These are phyloP conservation scores for Tripterygium wilfordii DNA, from an alignment of 177 flowering plant species.

Conservation along the genomic window DNA sequence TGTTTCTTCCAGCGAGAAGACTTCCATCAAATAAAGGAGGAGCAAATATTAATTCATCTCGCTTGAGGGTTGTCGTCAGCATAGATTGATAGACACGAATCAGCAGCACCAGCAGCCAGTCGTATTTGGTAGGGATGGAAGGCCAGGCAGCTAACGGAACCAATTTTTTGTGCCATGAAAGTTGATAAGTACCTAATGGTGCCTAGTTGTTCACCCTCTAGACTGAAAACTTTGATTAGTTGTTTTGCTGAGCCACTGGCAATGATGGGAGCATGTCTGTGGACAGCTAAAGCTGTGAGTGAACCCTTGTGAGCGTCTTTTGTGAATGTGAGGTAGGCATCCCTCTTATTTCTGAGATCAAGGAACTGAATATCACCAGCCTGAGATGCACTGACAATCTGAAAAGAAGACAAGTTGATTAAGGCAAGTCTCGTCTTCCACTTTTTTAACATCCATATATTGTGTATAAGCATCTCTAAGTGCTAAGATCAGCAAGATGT, in stretches of 20 bases:
- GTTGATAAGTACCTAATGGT: constrained; percentile 63
- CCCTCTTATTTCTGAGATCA: constrained; percentile 57
- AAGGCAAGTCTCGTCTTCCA: no score
- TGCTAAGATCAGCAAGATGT: no score
- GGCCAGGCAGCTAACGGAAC: constrained; percentile 85
- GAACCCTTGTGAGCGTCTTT: constrained; percentile 89
- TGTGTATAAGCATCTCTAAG: no score
- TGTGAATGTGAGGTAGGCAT: constrained; percentile 63
- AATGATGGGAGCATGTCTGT: constrained; percentile 87
- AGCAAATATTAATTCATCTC: constrained; percentile 26
- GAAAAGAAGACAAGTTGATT: constrained; percentile 10
- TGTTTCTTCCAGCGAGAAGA: no score
- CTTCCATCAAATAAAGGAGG: no score
- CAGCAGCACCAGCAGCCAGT: constrained; percentile 88
- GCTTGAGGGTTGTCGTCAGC: constrained; percentile 63
- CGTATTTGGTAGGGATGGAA: constrained; percentile 89
- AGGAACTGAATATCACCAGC: constrained; percentile 93
- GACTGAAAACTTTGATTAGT: constrained; percentile 73
- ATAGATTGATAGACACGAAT: constrained; percentile 74
- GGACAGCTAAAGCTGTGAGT: constrained; percentile 84
- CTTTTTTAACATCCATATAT: no score
- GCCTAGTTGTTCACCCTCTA: constrained; percentile 71
- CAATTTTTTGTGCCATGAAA: constrained; percentile 92
- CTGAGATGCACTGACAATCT: constrained; percentile 93
- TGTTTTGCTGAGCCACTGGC: constrained; percentile 97